These are phyloP conservation scores for Fusarium mexicanum DNA, from an alignment of 2,329 filamentous ascomycete species.

Conservation along the genomic window DNA sequence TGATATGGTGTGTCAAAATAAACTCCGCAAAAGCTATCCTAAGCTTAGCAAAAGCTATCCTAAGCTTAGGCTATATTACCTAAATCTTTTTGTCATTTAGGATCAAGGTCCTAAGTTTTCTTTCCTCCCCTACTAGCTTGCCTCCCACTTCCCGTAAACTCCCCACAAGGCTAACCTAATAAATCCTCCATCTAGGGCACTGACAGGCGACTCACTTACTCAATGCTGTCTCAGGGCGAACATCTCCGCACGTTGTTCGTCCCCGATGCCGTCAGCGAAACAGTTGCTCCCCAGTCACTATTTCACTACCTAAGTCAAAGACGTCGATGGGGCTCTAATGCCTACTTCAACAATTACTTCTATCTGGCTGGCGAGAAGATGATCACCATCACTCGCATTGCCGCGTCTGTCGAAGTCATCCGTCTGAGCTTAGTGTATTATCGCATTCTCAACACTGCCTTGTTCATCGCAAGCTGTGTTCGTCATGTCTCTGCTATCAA, in stretches of 20 bases:
- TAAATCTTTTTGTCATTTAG: too few species aligned
- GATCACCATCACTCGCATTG: slow-evolving; percentile 51
- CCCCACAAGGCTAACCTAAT: not conserved
- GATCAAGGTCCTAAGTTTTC: too few species aligned
- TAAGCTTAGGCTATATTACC: too few species aligned
- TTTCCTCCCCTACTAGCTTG: too few species aligned
- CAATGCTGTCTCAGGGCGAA: slow-evolving; percentile 33
- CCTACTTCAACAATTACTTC: slow-evolving; percentile 51
- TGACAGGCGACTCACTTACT: slow-evolving; percentile 35
- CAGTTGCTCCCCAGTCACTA: slow-evolving; percentile 47
- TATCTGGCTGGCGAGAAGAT: slow-evolving; percentile 47
- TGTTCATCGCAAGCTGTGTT: slow-evolving; percentile 40
- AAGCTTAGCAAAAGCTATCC: too few species aligned
- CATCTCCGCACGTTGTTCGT: slow-evolving; percentile 45
- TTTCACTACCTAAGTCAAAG: slow-evolving; percentile 48
- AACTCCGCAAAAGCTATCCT: too few species aligned
- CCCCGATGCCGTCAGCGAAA: slow-evolving; percentile 47
- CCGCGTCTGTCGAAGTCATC: slow-evolving; percentile 44
- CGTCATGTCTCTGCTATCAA: slow-evolving; percentile 12
- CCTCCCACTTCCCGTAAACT: not conserved
- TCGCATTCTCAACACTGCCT: slow-evolving; percentile 45
- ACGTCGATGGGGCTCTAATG: slow-evolving; percentile 48
- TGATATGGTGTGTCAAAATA: too few species aligned
- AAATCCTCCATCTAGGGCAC: slow-evolving; percentile 35
- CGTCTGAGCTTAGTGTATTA: slow-evolving; percentile 48